Percentiles rank a stretch among this genome's conserved stretches.
phyloP scores from a whole-genome alignment of 305 asterid genomes.

The Rubia occidens region DNA sequence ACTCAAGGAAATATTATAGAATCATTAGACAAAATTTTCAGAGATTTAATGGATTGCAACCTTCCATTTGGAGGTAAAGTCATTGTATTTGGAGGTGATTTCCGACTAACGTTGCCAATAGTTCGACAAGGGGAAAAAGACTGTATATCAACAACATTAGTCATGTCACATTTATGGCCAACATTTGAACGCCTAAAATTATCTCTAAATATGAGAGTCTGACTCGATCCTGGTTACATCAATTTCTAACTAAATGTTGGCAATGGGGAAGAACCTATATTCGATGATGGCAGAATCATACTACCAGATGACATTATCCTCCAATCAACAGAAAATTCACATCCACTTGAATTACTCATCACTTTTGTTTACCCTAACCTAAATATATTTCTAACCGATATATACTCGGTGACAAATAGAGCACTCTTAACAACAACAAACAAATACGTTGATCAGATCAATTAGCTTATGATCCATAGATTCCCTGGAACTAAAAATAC shows the following conservation, averaged over 20 bases:
- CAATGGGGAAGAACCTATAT: background rate
- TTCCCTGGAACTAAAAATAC: background rate
- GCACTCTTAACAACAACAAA: background rate
- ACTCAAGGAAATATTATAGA: background rate
- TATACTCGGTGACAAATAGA: background rate
- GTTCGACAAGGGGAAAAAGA: background rate
- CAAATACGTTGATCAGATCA: background rate
- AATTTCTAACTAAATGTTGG: background rate
- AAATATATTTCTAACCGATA: background rate
- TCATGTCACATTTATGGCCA: background rate
- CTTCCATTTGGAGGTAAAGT: background rate
- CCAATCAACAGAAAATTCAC: background rate
- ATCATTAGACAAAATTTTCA: background rate
- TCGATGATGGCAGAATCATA: background rate
- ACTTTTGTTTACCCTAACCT: background rate
- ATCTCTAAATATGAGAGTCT: background rate
- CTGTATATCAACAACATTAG: background rate
- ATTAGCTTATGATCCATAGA: background rate
- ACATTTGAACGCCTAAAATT: background rate
- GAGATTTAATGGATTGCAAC: too few relatives aligned
- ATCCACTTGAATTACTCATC: background rate
- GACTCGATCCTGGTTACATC: background rate
- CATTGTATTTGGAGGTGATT: background rate
- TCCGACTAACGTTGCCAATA: background rate
- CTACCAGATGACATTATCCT: background rate